phyloP scores from a whole-genome alignment of 257 asterid species.

The Solanum raphanifolium region DNA sequence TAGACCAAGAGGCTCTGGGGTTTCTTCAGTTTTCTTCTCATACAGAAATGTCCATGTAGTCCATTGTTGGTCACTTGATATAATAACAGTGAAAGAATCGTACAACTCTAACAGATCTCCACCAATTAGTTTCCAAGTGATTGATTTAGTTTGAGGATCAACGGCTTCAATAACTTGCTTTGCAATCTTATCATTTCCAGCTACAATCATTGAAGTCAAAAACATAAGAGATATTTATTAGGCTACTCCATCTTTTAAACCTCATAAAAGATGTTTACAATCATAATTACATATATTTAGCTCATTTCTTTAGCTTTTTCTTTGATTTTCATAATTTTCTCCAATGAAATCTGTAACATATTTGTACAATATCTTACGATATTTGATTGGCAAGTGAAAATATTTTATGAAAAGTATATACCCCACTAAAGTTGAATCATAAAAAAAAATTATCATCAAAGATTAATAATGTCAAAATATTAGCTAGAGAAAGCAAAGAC shows the following conservation, averaged over 20 bases:
- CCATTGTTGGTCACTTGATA: neutral
- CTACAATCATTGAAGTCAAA: neutral
- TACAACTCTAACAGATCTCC: neutral
- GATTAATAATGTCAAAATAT: neutral
- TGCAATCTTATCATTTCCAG: neutral
- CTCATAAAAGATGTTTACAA: neutral
- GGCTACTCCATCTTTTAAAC: neutral
- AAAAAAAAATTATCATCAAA: neutral
- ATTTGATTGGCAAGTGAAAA: neutral
- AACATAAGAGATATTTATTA: neutral
- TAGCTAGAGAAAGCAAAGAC: too few species aligned
- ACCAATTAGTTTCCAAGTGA: neutral
- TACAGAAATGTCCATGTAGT: neutral
- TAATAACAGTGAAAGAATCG: neutral
- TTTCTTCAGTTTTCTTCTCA: neutral
- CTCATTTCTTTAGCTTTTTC: neutral
- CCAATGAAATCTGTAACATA: neutral
- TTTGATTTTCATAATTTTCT: neutral
- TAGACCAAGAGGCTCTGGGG: neutral
- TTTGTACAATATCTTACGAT: neutral
- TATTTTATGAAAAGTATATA: neutral
- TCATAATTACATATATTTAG: neutral
- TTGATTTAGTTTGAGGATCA: neutral
- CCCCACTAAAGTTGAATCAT: neutral
- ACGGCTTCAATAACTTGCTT: neutral